Evolutionary conservation across 2,329 filamentous ascomycete species (phyloP), one percentile per base, ranked within the genome.

Genomic region (Sporothrix curviconia): DNA sequence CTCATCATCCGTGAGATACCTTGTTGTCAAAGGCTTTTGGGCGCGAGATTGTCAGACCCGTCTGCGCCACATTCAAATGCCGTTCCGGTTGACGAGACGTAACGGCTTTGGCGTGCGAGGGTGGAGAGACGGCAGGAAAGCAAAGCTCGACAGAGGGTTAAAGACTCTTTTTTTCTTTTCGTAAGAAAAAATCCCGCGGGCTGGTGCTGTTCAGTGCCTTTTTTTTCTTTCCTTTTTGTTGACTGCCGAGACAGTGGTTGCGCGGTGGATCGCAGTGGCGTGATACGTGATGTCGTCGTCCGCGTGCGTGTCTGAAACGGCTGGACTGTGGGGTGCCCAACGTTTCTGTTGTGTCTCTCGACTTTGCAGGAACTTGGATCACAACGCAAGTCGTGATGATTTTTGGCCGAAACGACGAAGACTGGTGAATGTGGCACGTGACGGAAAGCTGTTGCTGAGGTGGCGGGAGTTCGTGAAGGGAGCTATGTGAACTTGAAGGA

Each of bases 1-100:
- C 74, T 83, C 80, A 83, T 83, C 61, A 66, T 75, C 62, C 56
- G 61, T 37, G n/a, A 64, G 62, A 57, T 53, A n/a, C 57, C 56
- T 43, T 36, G 36, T 7, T 44, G 34, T 32, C 25, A 43, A 24
- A 25, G 39, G 32, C 36, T 58, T 25, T 40, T 39, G 15, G 24
- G 40, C 19, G 25, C 30, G 12, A 36, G 24, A 19, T 28, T 37
- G 37, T 47, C 19, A 56, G 40, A 43, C 12, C 53, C 7, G n/a
- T 40, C 9, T 56, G 39, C 47, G 56, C 56, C 60, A 54, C 61
- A 62, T 60, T 40, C 58, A 61, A n/a, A 37, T 19, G 39, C 43
- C 30, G 51, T 47, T 24, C 36, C 50, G 32, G 37, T 37, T 50
- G n/a, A 39, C 44, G 51, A 36, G 53, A 59, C 19, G 52, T 32